A percentile compares a stretch with the other conserved stretches of the same genome.
Conservation (phyloP, 2,329 filamentous ascomycete species). For the Magnaporthiopsis rhizophila region DNA sequence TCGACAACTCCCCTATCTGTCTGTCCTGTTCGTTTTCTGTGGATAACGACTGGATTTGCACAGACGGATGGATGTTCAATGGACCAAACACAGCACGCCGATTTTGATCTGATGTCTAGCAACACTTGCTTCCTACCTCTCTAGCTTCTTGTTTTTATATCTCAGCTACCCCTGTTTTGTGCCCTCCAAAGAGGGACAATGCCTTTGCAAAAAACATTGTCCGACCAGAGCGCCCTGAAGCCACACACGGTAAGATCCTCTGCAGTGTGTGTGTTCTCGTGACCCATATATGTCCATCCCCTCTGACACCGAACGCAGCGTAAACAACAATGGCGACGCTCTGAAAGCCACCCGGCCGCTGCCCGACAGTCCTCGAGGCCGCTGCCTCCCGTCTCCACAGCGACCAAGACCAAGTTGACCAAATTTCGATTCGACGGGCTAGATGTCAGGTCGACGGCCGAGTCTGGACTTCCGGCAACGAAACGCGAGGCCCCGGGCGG, state of each 20-base stretch:
- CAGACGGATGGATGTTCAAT: background rate
- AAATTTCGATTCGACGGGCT: constrained; percentile 41
- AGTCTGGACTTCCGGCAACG: constrained; percentile 6
- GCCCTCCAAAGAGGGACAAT: constrained; percentile 16
- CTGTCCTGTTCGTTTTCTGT: background rate
- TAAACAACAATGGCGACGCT: constrained; percentile 43
- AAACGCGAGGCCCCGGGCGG: constrained; percentile 11
- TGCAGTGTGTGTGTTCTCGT: background rate
- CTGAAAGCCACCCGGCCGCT: constrained; percentile 41
- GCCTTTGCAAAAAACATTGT: constrained; percentile 33
- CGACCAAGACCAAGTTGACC: constrained; percentile 53
- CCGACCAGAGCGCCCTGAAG: constrained; percentile 24
- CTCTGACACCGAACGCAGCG: constrained; percentile 22
- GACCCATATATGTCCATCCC: constrained; percentile 4
- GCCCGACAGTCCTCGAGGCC: constrained; percentile 28
- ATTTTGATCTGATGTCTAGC: background rate
- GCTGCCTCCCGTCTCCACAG: constrained; percentile 44
- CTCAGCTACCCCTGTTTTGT: background rate
- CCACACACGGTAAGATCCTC: background rate
- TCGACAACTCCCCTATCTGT: background rate
- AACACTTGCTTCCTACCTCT: background rate
- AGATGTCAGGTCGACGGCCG: constrained; percentile 5
- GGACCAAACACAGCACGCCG: background rate
- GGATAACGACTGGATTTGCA: background rate
- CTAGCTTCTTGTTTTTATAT: background rate